Evolutionary conservation across 202 grass and related monocot genomes (phyloP), one percentile per base, ranked within the genome.

Genomic region (Panicum hallii): DNA sequence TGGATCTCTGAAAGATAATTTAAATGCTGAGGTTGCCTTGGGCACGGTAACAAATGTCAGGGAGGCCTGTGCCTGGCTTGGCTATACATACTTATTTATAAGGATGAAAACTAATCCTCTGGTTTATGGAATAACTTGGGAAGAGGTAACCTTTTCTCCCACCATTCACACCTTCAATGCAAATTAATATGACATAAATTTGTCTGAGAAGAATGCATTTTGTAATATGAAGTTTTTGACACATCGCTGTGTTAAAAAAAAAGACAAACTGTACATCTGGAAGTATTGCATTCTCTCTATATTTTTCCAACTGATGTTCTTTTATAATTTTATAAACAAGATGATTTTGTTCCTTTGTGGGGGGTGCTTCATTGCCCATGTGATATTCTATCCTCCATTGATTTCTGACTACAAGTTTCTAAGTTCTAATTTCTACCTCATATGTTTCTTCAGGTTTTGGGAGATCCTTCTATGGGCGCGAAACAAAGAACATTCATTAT

Each of bases 21-120:
- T 98, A 90, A 98, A 98, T 90, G 96, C 96, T 77, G 96, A 98
- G 91, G 93, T 98, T 70, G 91, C 93, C 62, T 89, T 98, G 84
- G 96, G 96, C 34, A 98, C 96, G 34, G 96, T 98, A 75, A 98
- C 96, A 79, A 98, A 98, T 90, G 89, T 98, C 63, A 98, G 84
- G 82, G 96, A 98, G 78, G 96, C 96, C 12, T 98, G 96, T 85
- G 88, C 93, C 20, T 98, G 96, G 96, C 96, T 98, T 93, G 96
- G 96, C 38, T 98, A 98, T 79, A 95, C 96, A 64, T 98, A 98
- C 78, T 89, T 98, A 82, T 98, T 95, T 90, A 98, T 94, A 88
- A 92, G 96, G 87, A 98, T 98, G 96, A 98, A 94, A 86, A 89
- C 91, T 23, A 98, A 98, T 90, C 96, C 96, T 90, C 80, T 98